Conservation (phyloP, 495 filamentous ascomycete genomes). For the Entonaema liquescens region DNA sequence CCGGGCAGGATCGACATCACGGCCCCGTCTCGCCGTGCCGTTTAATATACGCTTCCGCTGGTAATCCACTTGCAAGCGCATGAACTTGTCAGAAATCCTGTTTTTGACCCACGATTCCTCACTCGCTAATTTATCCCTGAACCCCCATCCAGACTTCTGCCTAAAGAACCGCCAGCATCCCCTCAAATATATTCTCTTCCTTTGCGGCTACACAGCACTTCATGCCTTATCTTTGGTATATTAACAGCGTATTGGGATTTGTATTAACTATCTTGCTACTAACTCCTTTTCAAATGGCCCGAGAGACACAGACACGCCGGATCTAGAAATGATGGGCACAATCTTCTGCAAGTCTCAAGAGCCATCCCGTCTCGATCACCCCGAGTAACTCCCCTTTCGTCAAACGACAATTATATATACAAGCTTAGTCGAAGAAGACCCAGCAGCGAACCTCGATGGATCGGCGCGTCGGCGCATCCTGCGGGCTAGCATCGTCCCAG, state of each 20-base stretch:
- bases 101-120: slow-evolving; percentile 18
- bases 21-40: slow-evolving; percentile 31
- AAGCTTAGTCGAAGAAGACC: slow-evolving; percentile 43
- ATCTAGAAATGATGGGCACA: slow-evolving; percentile 39
- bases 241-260: slow-evolving; percentile 23
- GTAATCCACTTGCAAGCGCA: slow-evolving; percentile 4
- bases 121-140: slow-evolving; percentile 27
- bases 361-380: slow-evolving; percentile 19
- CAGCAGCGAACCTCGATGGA: slow-evolving; percentile 46
- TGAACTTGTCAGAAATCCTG: slow-evolving; percentile 29
- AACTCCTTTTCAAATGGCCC: slow-evolving; percentile 2
- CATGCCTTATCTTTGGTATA: slow-evolving; percentile 10
- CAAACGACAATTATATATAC: background rate
- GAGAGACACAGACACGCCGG: slow-evolving; percentile 16
- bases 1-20: slow-evolving; percentile 27
- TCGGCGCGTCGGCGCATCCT: slow-evolving; percentile 38
- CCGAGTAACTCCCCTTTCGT: slow-evolving; percentile 5
- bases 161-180: slow-evolving; percentile 25
- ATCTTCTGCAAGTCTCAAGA: slow-evolving; percentile 13
- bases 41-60: slow-evolving; percentile 27
- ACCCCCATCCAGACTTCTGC: slow-evolving; percentile 17
- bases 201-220: background rate
- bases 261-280: slow-evolving; percentile 27
- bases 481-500: slow-evolving; percentile 42
- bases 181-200: background rate